Conservation (phyloP, 495 filamentous ascomycete genomes). For the Aspergillus indologenus region DNA sequence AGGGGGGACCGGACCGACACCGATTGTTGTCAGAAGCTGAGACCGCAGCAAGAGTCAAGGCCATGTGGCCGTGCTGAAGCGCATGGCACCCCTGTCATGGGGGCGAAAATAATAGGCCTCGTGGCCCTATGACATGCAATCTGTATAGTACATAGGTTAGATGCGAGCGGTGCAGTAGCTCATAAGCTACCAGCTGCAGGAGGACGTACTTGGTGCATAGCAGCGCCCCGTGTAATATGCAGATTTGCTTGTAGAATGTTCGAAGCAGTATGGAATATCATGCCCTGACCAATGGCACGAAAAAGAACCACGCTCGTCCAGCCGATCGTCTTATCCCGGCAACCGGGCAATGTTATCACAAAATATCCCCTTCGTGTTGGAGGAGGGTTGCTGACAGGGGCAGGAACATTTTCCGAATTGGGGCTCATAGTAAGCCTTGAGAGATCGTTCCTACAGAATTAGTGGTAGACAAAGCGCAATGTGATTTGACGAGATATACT, state of each 20-base stretch:
- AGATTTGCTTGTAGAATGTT: slow-evolving; percentile 3
- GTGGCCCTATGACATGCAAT: background rate
- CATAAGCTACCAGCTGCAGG: background rate
- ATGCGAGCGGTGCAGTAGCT: slow-evolving; percentile 1
- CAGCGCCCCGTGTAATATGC: slow-evolving; percentile 5
- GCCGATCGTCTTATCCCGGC: background rate
- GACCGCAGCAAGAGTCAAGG: background rate
- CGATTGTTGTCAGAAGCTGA: background rate
- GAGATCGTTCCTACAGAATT: background rate
- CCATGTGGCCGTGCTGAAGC: slow-evolving; percentile 9
- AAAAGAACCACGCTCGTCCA: background rate
- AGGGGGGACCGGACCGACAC: background rate
- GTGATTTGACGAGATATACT: background rate
- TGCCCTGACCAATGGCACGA: background rate
- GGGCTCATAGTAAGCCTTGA: background rate
- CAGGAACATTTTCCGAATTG: background rate
- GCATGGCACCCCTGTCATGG: slow-evolving; percentile 11
- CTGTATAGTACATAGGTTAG: background rate
- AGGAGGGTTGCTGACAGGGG: background rate
- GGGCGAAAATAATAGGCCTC: slow-evolving; percentile 5
- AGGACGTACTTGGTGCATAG: slow-evolving; percentile 4
- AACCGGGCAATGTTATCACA: background rate
- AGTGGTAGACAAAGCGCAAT: background rate
- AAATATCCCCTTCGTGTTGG: background rate
- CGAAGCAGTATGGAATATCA: background rate